Evolutionary conservation across 768 basidiomycete genomes (phyloP).

Genomic region (Agaricus sinodeliciosus): DNA sequence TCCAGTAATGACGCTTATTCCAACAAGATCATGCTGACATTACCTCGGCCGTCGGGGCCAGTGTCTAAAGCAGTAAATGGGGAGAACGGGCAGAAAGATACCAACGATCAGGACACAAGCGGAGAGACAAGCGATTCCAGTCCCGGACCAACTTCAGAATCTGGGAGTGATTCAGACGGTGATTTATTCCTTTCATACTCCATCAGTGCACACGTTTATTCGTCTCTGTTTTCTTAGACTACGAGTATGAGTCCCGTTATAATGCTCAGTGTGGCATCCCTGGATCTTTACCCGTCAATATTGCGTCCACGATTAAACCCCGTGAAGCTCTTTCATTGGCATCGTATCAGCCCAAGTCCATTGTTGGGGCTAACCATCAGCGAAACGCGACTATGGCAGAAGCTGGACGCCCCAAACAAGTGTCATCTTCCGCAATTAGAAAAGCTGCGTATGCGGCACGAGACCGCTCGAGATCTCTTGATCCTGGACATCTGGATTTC

Average conservation of each 20-base stretch:
- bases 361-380: slow-evolving; percentile 26
- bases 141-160: slow-evolving; percentile 6
- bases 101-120: slow-evolving; percentile 6
- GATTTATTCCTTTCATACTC: neutral
- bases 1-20: slow-evolving; percentile 32
- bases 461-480: slow-evolving; percentile 54
- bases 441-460: slow-evolving; percentile 63
- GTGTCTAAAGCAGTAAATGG: neutral
- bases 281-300: slow-evolving; percentile 59
- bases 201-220: neutral
- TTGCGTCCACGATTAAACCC: slow-evolving; percentile 31
- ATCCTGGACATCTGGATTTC: slow-evolving; percentile 68
- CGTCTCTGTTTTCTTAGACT: neutral
- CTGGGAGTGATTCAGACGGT: slow-evolving; percentile 10
- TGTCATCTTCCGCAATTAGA: slow-evolving; percentile 45
- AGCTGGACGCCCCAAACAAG: slow-evolving; percentile 14
- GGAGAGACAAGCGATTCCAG: slow-evolving; percentile 13
- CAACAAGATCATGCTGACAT: slow-evolving; percentile 23
- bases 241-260: neutral
- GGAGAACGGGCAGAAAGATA: slow-evolving; percentile 11
- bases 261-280: slow-evolving; percentile 28
- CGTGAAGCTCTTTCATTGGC: slow-evolving; percentile 41
- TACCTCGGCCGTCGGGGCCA: slow-evolving; percentile 19
- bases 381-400: slow-evolving; percentile 22
- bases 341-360: slow-evolving; percentile 50